A percentile compares a stretch with the other conserved stretches of the same genome.
Evolutionary conservation across 2,329 filamentous ascomycete species (phyloP).

Genomic region (Epichloe gansuensis): DNA sequence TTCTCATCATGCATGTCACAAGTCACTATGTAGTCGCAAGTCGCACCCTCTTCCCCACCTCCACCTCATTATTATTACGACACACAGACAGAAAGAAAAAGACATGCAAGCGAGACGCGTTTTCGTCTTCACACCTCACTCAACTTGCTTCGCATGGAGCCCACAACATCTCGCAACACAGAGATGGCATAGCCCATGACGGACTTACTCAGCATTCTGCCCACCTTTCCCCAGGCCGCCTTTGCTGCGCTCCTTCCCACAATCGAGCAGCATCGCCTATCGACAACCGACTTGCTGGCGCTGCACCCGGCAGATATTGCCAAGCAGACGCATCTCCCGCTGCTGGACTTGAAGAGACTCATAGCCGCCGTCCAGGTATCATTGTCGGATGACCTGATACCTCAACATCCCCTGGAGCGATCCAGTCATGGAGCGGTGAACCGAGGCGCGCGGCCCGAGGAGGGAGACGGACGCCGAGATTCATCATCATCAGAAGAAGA

Average conservation of each 20-base stretch:
- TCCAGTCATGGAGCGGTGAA: not conserved
- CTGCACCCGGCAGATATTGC: constrained; percentile 73
- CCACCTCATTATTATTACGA: too few relatives aligned
- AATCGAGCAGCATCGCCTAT: constrained; percentile 66
- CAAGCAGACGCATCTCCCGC: constrained; percentile 69
- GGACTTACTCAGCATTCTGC: constrained; percentile 73
- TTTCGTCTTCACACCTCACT: too few relatives aligned
- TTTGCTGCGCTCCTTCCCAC: constrained; percentile 66
- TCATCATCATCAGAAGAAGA: not conserved
- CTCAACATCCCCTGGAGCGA: constrained; percentile 13
- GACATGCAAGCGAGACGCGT: too few relatives aligned
- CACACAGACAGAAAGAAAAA: too few relatives aligned
- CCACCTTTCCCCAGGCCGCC: constrained; percentile 58
- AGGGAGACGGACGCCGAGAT: not conserved
- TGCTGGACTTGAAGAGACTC: constrained; percentile 67
- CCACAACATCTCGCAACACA: not conserved
- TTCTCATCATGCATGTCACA: not conserved
- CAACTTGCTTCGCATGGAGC: too few relatives aligned
- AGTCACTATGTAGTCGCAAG: too few relatives aligned
- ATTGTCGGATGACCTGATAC: constrained; percentile 48
- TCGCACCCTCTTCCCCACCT: too few relatives aligned
- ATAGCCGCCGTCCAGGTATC: constrained; percentile 52
- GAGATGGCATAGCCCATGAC: constrained; percentile 45
- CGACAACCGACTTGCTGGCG: constrained; percentile 72
- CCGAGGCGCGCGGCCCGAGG: not conserved